Base-by-base conservation (phyloP, 257 asterid genomes). In the Ehretia macrophylla region DNA sequence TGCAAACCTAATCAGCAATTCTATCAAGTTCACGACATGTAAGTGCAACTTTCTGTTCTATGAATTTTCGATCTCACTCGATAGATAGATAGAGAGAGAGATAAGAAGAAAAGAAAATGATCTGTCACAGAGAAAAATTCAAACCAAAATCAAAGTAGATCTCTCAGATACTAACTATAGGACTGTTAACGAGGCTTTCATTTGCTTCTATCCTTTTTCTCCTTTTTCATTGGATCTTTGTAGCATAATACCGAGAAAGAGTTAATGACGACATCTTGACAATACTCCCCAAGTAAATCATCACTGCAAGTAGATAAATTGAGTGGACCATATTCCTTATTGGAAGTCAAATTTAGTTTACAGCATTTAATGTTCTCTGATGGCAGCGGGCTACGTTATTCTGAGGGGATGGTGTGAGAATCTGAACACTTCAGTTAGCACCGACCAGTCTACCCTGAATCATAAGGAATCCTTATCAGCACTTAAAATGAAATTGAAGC, bases 321-420 rank as follows among this genome's bases (percentile, higher is more conserved):
- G 22, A 18, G 16, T 39, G 12, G 40, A 21, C 37, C 62, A 47
- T 19, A 44, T 45, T 54, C 39, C 60, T 49, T 49, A 53, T 45
- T 12, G 13, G 35, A 55, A 32, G 40, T 46, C 46, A 32, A 19
- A 35, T 67, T 18, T 48, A 62, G 50, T 32, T 60, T 55, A 32
- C 52, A 45, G 63, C 52, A 58, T 52, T 59, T 60, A 63, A 70
- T 42, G 47, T 42, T 63, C 5, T 68, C 38, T 50, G 63, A 44
- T 72, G 70, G 48, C 82, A 90, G 98, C 94, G 6, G 98, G 98
- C 65, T 78, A 90, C 68, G 79, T 90, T 40, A 63, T 85, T 69
- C 64, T 90, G 53, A 82, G 98, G 14, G 96, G 95, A 23, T 90
- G 98, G 98, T 90, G 90, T 67, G 96, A 85, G 70, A 76, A 75